Conservation (phyloP, 805 yeast species). For the Pichia californica region DNA sequence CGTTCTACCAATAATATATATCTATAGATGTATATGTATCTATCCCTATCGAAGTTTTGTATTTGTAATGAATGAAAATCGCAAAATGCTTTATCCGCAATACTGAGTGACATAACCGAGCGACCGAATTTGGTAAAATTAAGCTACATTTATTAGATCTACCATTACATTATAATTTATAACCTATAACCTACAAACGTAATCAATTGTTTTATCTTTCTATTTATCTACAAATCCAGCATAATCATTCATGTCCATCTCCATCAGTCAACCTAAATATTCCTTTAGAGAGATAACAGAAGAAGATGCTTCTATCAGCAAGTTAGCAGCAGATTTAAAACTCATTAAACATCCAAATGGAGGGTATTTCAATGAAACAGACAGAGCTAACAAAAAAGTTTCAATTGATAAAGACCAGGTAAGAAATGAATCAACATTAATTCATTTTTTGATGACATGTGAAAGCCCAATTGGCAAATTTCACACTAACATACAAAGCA, state of each 20-base stretch:
- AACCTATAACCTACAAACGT: too few relatives aligned
- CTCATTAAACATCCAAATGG: conserved; percentile 47
- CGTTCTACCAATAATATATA: too few relatives aligned
- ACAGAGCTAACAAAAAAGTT: conserved; percentile 31
- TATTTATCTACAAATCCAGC: too few relatives aligned
- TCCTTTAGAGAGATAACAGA: conserved; percentile 8
- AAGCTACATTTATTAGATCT: too few relatives aligned
- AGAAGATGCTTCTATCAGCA: conserved; percentile 20
- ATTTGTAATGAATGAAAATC: too few relatives aligned
- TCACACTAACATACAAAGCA: conserved; percentile 40
- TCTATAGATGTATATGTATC: too few relatives aligned
- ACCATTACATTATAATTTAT: too few relatives aligned
- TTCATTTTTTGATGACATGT: conserved; percentile 47
- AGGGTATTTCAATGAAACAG: conserved; percentile 53
- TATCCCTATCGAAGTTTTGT: too few relatives aligned
- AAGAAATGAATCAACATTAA: conserved; percentile 35
- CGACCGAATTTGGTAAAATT: too few relatives aligned
- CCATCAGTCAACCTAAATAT: conserved; percentile 22
- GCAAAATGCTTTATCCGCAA: too few relatives aligned
- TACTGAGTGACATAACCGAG: too few relatives aligned
- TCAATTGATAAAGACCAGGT: background rate
- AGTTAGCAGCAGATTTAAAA: conserved; percentile 31
- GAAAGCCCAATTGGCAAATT: conserved; percentile 45
- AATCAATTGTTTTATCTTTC: too few relatives aligned
- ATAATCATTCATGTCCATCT: background rate